A percentile compares a stretch with the other conserved stretches of the same genome.
Conservation (phyloP, 2,329 filamentous ascomycete genomes). For the Colletotrichum sp. region DNA sequence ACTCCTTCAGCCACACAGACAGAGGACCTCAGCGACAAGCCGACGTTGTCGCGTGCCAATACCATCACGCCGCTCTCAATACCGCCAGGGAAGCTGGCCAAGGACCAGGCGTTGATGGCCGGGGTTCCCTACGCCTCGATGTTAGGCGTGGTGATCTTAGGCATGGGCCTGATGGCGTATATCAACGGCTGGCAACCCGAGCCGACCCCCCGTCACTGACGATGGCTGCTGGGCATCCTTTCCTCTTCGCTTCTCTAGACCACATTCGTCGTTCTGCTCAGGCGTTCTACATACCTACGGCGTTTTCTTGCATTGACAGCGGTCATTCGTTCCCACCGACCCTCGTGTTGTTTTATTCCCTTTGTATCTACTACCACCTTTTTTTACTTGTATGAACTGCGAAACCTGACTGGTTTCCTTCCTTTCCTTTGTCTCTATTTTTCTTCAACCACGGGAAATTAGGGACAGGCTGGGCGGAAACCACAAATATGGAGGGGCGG, state of each 20-base stretch:
- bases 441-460: background rate
- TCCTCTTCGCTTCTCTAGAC: slow-evolving; percentile 12
- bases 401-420: background rate
- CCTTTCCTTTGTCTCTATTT: slow-evolving; percentile 5
- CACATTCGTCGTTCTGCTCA: background rate
- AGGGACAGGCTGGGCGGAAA: slow-evolving; percentile 8
- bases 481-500: background rate
- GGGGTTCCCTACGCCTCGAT: slow-evolving; percentile 81
- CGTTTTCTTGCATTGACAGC: slow-evolving; percentile 20
- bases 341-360: background rate
- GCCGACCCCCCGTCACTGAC: slow-evolving; percentile 38
- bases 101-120: slow-evolving; percentile 54
- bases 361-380: slow-evolving; percentile 11
- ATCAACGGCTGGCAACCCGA: slow-evolving; percentile 79
- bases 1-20: slow-evolving; percentile 19
- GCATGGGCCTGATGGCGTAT: slow-evolving; percentile 86
- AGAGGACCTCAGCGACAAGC: slow-evolving; percentile 42
- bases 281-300: slow-evolving; percentile 18
- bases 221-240: background rate
- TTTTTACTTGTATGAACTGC: slow-evolving; percentile 8
- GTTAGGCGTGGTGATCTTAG: slow-evolving; percentile 80
- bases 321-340: slow-evolving; percentile 13
- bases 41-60: slow-evolving; percentile 52
- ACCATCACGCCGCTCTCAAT: slow-evolving; percentile 52
- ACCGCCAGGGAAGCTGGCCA: slow-evolving; percentile 43